Conservation (phyloP, 179 eudicot genomes). For the Nepenthes alata region DNA sequence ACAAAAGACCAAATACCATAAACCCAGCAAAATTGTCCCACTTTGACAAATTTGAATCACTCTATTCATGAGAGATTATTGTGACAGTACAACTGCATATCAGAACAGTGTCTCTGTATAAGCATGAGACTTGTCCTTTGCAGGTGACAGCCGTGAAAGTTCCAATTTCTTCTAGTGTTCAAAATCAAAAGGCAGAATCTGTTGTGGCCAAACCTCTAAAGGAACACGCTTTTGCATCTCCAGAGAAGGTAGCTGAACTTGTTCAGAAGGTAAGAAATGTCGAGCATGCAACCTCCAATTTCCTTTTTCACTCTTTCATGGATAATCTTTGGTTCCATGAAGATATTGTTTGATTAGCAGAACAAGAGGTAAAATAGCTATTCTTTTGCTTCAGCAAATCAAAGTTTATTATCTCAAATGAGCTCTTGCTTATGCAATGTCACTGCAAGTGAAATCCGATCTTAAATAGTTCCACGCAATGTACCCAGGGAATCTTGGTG, state of each 20-base stretch:
- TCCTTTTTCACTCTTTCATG: not conserved
- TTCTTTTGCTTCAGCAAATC: no score
- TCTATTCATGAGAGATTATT: no score
- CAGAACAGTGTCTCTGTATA: no score
- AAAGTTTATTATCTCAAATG: not conserved
- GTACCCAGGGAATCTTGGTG: not conserved
- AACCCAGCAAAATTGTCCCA: no score
- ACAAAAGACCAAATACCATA: no score
- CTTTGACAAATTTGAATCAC: no score
- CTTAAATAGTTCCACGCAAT: no score
- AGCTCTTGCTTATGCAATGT: not conserved
- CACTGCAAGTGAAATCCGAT: no score
- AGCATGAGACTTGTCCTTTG: constrained; percentile 2
- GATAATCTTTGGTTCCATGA: no score
- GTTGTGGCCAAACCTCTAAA: constrained; percentile 62
- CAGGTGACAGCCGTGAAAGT: constrained; percentile 92
- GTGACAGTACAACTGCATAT: no score
- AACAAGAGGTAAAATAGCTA: no score
- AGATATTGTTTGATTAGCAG: no score
- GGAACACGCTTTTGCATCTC: constrained; percentile 91
- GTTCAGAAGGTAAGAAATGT: constrained; percentile 54
- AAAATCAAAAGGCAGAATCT: constrained; percentile 59
- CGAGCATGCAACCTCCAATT: not conserved
- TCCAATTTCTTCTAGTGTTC: constrained; percentile 53
- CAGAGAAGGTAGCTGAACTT: constrained; percentile 82